Conservation (phyloP, 2,329 filamentous ascomycete genomes). For the Onygenales sp. region DNA sequence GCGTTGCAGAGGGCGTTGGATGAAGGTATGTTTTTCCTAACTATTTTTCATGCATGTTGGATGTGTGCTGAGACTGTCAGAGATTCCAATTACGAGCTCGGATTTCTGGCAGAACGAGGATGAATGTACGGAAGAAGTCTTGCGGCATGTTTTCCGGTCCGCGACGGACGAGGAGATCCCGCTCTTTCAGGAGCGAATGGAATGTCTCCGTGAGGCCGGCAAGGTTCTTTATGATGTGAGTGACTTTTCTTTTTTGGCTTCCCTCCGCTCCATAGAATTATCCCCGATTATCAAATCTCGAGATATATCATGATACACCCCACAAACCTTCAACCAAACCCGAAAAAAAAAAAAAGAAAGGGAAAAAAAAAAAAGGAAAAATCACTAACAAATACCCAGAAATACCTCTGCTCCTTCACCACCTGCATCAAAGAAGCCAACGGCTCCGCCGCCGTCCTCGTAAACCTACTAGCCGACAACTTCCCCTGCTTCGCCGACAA, state of each 20-base stretch:
- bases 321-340: too few species aligned
- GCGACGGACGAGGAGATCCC: slow-evolving; percentile 81
- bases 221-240: slow-evolving; percentile 65
- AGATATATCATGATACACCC: too few species aligned
- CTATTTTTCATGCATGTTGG: background rate
- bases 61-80: slow-evolving; percentile 34
- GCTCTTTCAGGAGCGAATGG: slow-evolving; percentile 65
- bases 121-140: slow-evolving; percentile 62
- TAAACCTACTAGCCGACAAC: slow-evolving; percentile 73
- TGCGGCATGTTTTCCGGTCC: slow-evolving; percentile 75
- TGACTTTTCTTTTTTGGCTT: slow-evolving; percentile 1
- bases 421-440: slow-evolving; percentile 66
- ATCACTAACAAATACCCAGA: slow-evolving; percentile 34
- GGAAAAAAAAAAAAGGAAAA: background rate
- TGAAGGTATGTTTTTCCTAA: slow-evolving; percentile 55
- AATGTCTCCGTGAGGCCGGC: slow-evolving; percentile 74
- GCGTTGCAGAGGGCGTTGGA: slow-evolving; percentile 78
- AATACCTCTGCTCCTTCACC: slow-evolving; percentile 64
- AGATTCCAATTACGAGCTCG: slow-evolving; percentile 78
- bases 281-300: too few species aligned
- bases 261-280: background rate
- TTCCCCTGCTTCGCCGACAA: slow-evolving; percentile 85
- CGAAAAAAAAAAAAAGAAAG: too few species aligned
- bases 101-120: slow-evolving; percentile 75
- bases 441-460: slow-evolving; percentile 70